Percentiles rank a stretch among this genome's conserved stretches.
Evolutionary conservation across 306 rosid species (phyloP).

Genomic region (Myrica gale): DNA sequence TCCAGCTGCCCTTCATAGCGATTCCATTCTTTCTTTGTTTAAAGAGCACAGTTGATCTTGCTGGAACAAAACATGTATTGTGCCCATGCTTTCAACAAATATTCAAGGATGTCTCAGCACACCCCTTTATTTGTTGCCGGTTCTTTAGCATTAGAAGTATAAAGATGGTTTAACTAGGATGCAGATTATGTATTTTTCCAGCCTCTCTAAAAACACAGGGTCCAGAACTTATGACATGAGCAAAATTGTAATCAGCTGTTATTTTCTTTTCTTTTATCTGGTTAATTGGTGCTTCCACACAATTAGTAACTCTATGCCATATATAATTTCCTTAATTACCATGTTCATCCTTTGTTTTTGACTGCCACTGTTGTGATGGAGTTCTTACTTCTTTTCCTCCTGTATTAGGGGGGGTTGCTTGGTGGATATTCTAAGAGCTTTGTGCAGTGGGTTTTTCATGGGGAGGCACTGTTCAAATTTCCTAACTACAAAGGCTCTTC

Average conservation of each 20-base stretch:
- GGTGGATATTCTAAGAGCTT: constrained; percentile 38
- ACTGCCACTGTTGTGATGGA: background rate
- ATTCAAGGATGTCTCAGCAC: background rate
- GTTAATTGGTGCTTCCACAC: background rate
- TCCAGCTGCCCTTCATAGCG: background rate
- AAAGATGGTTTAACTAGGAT: background rate
- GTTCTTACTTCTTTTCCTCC: background rate
- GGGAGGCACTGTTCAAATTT: constrained; percentile 32
- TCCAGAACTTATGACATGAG: background rate
- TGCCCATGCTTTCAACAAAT: background rate
- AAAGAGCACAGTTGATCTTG: background rate
- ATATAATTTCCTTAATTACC: background rate
- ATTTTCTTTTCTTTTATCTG: background rate
- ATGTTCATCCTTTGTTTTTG: background rate
- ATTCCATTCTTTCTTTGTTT: background rate
- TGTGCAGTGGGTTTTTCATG: constrained; percentile 43
- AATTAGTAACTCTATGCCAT: background rate
- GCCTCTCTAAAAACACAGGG: background rate
- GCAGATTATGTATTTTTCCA: background rate
- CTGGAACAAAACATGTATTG: background rate
- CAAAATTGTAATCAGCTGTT: background rate
- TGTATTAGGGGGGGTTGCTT: constrained; percentile 37
- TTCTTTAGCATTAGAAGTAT: background rate
- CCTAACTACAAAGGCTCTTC: too few species aligned
- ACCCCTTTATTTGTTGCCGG: background rate